Base-by-base conservation (phyloP, 257 asterid genomes). In the Petunia axillaris region DNA sequence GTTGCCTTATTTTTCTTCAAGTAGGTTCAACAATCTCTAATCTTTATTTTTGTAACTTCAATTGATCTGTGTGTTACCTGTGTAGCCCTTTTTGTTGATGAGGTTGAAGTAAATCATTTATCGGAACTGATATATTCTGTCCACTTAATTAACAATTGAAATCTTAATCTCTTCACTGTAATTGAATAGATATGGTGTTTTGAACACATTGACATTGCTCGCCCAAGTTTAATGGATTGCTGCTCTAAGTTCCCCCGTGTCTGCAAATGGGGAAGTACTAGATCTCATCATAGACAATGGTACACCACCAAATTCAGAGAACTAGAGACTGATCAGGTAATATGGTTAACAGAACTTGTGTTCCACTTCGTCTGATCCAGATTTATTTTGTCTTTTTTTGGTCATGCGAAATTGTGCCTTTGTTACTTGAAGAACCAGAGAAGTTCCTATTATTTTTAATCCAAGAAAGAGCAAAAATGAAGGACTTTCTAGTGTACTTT, bases 1-100 rank as follows among this genome's bases (percentile, higher is more conserved):
- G 87, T 16, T 84, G 84, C 77, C 84, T 84, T 58, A 80, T 80
- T 40, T 66, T 84, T 35, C 86, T 84, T 59, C 86, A 80, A 81
- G 84, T 84, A 52, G 76, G 84, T 57, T 38, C 50, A 15, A 8
- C 13, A 64, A 75, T 79, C 13, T 48, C 25, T 11, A 71, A 2
- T 35, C 3, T 25, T 71, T 71, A 3, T 48, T 36, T 81, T 2
- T 2, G 4, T 7, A 13, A 8, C 14, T 6, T 25, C 63, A 52
- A 9, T n/a, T 39, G 37, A 13, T 67, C 5, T 79, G 2, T 4
- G 82, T 64, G 16, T 10, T 58, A 53, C 75, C 15, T 52, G 39
- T 11, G 75, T 66, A 9, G 4, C 59, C 50, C 77, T 71, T 74
- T 9, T 11, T 8, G 9, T 46, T 74, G 16, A 11, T 9, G 43